These are phyloP conservation scores for Cytospora mali DNA, from an alignment of 2,329 filamentous ascomycete species.

Conservation along the genomic window DNA sequence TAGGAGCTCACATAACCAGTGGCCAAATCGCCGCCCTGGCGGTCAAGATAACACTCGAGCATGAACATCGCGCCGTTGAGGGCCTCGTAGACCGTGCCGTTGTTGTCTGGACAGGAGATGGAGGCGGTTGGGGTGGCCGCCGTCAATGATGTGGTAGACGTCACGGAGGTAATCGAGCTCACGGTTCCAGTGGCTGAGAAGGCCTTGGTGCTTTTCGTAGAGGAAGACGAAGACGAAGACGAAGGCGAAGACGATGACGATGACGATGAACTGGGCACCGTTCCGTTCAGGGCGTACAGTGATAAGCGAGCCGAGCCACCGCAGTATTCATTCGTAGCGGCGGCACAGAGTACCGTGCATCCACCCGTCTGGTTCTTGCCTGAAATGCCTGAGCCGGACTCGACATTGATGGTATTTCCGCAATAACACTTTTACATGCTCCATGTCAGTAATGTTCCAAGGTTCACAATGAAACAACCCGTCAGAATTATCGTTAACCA, in stretches of 20 bases:
- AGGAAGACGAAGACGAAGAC: neutral
- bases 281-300: slow-evolving; percentile 1
- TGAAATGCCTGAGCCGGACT: neutral
- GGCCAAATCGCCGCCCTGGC: slow-evolving; percentile 18
- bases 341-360: slow-evolving; percentile 10
- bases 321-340: slow-evolving; percentile 9
- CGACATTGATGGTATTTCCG: slow-evolving; percentile 11
- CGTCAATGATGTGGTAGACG: slow-evolving; percentile 8
- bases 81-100: slow-evolving; percentile 20
- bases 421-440: slow-evolving; percentile 4
- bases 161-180: neutral
- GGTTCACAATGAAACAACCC: neutral
- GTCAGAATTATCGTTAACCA: too few relatives aligned
- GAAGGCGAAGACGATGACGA: too few relatives aligned
- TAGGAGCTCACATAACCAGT: slow-evolving; percentile 25
- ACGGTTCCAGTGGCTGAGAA: neutral
- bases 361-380: slow-evolving; percentile 9
- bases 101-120: slow-evolving; percentile 21
- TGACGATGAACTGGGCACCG: neutral
- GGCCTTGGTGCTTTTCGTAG: neutral
- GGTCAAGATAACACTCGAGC: slow-evolving; percentile 28
- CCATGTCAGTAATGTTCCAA: neutral
- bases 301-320: slow-evolving; percentile 7
- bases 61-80: slow-evolving; percentile 23
- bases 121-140: slow-evolving; percentile 15